Evolutionary conservation across 768 basidiomycete species (phyloP).

Genomic region (Lactifluus subvellereus): DNA sequence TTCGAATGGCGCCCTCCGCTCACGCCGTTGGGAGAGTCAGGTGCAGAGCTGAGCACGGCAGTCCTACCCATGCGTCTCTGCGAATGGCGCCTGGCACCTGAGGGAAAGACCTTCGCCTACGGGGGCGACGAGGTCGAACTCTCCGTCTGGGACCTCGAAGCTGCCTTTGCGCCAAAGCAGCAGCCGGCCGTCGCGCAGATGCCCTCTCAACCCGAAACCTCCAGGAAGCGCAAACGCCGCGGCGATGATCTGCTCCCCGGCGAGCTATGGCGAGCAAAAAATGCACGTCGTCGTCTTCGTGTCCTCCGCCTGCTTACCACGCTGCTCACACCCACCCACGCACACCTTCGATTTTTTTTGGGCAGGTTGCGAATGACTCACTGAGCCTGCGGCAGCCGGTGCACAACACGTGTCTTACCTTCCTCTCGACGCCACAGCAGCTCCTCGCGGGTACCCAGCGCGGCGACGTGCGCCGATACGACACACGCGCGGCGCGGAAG

Average conservation of each 20-base stretch:
- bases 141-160: slow-evolving; percentile 72
- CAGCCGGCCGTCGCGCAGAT: slow-evolving; percentile 14
- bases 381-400: slow-evolving; percentile 75
- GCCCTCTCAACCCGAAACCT: slow-evolving; percentile 19
- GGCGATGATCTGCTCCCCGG: slow-evolving; percentile 54
- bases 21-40: slow-evolving; percentile 31
- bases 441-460: slow-evolving; percentile 67
- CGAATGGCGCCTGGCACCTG: slow-evolving; percentile 56
- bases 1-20: slow-evolving; percentile 66
- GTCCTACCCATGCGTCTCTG: slow-evolving; percentile 63
- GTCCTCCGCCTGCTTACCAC: no score
- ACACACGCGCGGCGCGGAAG: slow-evolving; percentile 60
- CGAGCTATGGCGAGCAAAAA: slow-evolving; percentile 82
- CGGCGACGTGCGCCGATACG: slow-evolving; percentile 73
- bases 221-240: slow-evolving; percentile 57
- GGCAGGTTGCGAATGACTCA: slow-evolving; percentile 63
- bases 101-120: slow-evolving; percentile 59
- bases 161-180: slow-evolving; percentile 38
- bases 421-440: slow-evolving; percentile 46
- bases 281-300: slow-evolving; percentile 39
- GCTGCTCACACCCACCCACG: neutral
- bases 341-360: neutral
- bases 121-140: slow-evolving; percentile 84
- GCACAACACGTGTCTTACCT: slow-evolving; percentile 63
- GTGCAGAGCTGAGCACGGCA: slow-evolving; percentile 31